A percentile compares a stretch with the other conserved stretches of the same genome.
Conservation (phyloP, 345 rosid species). For the Arabidopsis arenosa region DNA sequence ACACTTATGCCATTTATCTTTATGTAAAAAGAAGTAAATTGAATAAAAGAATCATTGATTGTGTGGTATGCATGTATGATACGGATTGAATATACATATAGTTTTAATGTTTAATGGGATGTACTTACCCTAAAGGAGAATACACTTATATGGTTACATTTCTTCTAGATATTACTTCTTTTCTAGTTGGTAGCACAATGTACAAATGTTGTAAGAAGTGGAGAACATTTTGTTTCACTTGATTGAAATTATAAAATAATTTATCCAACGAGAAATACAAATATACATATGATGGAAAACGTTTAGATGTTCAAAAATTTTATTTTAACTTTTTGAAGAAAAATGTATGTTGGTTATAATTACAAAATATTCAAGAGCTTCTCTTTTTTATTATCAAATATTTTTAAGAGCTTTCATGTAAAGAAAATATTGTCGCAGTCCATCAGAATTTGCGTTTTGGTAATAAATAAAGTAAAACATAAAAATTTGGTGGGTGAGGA, state of each 20-base stretch:
- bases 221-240: not conserved
- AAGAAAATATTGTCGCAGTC: not conserved
- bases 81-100: not conserved
- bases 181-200: not conserved
- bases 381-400: not conserved
- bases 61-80: slow-evolving; percentile 10
- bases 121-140: not conserved
- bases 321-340: not conserved
- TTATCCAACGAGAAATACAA: not conserved
- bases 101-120: not conserved
- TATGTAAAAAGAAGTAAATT: not conserved
- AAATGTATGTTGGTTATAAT: not conserved
- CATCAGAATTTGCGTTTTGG: not conserved
- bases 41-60: not conserved
- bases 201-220: not conserved
- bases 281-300: not conserved
- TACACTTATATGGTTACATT: not conserved
- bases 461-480: slow-evolving; percentile 5
- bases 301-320: not conserved
- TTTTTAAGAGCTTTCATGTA: not conserved
- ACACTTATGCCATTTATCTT: slow-evolving; percentile 24
- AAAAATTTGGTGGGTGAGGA: slow-evolving; percentile 15
- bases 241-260: not conserved
- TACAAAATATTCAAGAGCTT: not conserved
- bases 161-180: not conserved